Percentiles rank a stretch among this genome's conserved stretches.
Evolutionary conservation across 495 filamentous ascomycete genomes (phyloP).

Genomic region (Lepraria neglecta): DNA sequence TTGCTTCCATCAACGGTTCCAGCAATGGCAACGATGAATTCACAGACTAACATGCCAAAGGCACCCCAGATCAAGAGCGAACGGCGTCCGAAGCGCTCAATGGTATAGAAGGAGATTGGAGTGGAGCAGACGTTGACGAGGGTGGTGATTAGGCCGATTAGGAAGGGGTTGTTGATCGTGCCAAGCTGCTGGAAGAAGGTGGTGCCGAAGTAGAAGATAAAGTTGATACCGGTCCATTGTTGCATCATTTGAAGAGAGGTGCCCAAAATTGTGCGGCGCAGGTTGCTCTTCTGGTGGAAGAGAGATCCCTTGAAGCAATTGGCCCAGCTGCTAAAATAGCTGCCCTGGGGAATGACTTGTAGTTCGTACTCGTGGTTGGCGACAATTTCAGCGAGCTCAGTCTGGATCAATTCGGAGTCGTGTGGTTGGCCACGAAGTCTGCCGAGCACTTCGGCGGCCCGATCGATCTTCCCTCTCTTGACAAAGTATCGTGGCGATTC

Average conservation of each 20-base stretch:
- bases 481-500: conserved; percentile 61
- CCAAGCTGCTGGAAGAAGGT: conserved; percentile 59
- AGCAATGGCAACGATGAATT: conserved; percentile 59
- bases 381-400: conserved; percentile 65
- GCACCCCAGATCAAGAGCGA: conserved; percentile 61
- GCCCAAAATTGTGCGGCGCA: conserved; percentile 62
- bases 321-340: conserved; percentile 48
- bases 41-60: conserved; percentile 62
- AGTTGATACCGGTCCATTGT: conserved; percentile 48
- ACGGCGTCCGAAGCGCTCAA: conserved; percentile 65
- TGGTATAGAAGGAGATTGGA: conserved; percentile 61
- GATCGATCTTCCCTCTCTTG: conserved; percentile 48
- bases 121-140: conserved; percentile 70
- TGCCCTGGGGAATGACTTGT: conserved; percentile 45
- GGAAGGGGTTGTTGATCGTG: conserved; percentile 55
- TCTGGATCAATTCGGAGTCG: conserved; percentile 37
- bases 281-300: conserved; percentile 44
- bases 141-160: conserved; percentile 66
- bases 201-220: conserved; percentile 60
- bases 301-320: conserved; percentile 60
- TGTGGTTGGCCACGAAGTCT: conserved; percentile 41
- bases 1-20: conserved; percentile 51
- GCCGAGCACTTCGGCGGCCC: conserved; percentile 45
- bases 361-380: conserved; percentile 61
- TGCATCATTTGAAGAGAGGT: conserved; percentile 68